A percentile compares a stretch with the other conserved stretches of the same genome.
Evolutionary conservation across 2,329 filamentous ascomycete genomes (phyloP).

Genomic region (Cladorrhinum sp.): DNA sequence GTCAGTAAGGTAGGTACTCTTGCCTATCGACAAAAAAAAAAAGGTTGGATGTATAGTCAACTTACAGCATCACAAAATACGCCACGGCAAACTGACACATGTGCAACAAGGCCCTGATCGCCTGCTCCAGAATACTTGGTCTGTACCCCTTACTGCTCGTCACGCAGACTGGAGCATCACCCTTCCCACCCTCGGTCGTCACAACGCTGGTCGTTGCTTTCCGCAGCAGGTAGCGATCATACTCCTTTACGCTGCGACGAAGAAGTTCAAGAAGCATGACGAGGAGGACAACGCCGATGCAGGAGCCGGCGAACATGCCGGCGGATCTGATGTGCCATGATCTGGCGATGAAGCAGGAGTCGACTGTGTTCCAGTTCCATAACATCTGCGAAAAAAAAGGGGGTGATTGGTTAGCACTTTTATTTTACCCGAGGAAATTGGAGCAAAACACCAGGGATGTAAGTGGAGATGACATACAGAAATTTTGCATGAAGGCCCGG

Average conservation of each 20-base stretch:
- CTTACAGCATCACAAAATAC: constrained; percentile 8
- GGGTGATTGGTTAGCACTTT: not conserved
- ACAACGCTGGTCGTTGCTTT: not conserved
- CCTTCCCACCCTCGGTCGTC: not conserved
- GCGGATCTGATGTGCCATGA: constrained; percentile 1
- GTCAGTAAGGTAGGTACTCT: too few species aligned
- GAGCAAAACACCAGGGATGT: too few species aligned
- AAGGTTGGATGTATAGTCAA: not conserved
- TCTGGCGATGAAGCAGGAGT: constrained; percentile 5
- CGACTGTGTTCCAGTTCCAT: constrained; percentile 9
- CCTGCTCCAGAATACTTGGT: constrained; percentile 1
- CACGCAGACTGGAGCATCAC: not conserved
- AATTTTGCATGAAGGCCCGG: constrained; percentile 2
- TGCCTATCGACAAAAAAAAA: not conserved
- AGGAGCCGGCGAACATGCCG: constrained; percentile 3
- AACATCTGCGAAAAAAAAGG: not conserved
- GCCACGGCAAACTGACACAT: not conserved
- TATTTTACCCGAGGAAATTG: not conserved
- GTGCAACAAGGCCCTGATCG: constrained; percentile 3
- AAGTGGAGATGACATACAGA: not conserved
- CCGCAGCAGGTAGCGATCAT: not conserved
- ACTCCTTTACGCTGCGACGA: not conserved
- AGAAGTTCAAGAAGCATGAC: not conserved
- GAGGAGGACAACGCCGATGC: constrained; percentile 2
- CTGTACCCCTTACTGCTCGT: not conserved